Percentiles rank a stretch among this genome's conserved stretches.
phyloP scores from a whole-genome alignment of 2,329 filamentous ascomycete species.

The Microthyrium microscopicum region DNA sequence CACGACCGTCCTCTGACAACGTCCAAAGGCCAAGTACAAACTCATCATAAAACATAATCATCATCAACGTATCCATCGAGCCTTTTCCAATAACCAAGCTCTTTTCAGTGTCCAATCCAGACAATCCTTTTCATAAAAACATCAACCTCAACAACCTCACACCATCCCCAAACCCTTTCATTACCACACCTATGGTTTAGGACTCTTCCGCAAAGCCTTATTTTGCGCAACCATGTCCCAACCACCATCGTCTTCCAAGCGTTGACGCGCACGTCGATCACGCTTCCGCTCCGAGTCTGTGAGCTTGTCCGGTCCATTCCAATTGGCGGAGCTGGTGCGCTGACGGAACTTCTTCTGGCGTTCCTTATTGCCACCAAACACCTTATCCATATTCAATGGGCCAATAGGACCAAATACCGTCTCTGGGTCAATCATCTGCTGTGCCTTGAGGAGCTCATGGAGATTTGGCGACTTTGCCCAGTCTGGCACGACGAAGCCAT shows the following conservation, averaged over 20 bases:
- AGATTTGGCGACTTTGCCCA: constrained; percentile 88
- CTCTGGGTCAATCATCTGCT: constrained; percentile 74
- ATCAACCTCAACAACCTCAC: too few species aligned
- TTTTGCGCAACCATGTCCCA: too few species aligned
- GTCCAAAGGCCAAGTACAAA: too few species aligned
- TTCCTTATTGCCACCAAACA: constrained; percentile 81
- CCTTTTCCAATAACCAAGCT: too few species aligned
- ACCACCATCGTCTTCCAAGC: constrained; percentile 64
- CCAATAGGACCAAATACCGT: constrained; percentile 77
- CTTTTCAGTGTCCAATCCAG: too few species aligned
- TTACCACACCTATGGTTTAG: background rate
- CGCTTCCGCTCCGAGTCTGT: constrained; percentile 75
- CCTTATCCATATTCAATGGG: constrained; percentile 87
- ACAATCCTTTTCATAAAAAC: too few species aligned
- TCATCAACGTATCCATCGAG: too few species aligned
- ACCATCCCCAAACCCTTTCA: background rate
- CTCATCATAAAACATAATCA: too few species aligned
- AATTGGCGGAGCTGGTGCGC: constrained; percentile 87
- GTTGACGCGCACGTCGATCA: constrained; percentile 64
- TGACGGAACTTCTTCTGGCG: constrained; percentile 75
- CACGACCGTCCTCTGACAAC: too few species aligned
- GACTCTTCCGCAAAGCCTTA: too few species aligned
- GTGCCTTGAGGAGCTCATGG: constrained; percentile 54
- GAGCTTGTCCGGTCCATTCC: constrained; percentile 66
- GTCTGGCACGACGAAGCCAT: constrained; percentile 49